A percentile compares a stretch with the other conserved stretches of the same genome.
Conservation (phyloP, 106 monocot species). For the Agapanthus africanus region DNA sequence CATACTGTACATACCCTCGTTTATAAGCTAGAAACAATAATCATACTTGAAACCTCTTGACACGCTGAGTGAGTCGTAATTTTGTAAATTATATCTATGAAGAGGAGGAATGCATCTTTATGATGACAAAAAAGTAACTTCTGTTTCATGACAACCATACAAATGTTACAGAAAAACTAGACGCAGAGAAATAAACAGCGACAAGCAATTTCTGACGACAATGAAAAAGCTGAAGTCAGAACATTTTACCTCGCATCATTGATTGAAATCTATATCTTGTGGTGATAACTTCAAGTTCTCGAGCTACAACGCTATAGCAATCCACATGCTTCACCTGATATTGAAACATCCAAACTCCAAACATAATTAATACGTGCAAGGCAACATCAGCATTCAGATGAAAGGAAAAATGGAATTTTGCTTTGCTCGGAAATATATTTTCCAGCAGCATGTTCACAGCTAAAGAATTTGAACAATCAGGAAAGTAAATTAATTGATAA, state of each 20-base stretch:
- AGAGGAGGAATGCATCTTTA: too few species aligned
- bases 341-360: slow-evolving; percentile 19
- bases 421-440: background rate
- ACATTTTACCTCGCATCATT: slow-evolving; percentile 87
- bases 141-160: too few species aligned
- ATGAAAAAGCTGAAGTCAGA: too few species aligned
- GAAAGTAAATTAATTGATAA: background rate
- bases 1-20: too few species aligned
- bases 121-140: too few species aligned
- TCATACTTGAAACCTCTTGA: too few species aligned
- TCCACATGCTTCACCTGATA: slow-evolving; percentile 81
- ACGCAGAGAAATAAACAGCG: too few species aligned
- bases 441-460: background rate
- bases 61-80: too few species aligned
- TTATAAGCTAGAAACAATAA: too few species aligned
- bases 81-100: too few species aligned
- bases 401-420: background rate
- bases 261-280: slow-evolving; percentile 70
- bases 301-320: slow-evolving; percentile 61
- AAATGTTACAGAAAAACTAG: too few species aligned
- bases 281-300: slow-evolving; percentile 69
- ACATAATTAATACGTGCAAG: background rate
- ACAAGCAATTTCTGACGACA: too few species aligned
- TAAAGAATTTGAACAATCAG: background rate
- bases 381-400: background rate